phyloP scores from a whole-genome alignment of 164 flowering plant species.

The Stephania cephalantha region DNA sequence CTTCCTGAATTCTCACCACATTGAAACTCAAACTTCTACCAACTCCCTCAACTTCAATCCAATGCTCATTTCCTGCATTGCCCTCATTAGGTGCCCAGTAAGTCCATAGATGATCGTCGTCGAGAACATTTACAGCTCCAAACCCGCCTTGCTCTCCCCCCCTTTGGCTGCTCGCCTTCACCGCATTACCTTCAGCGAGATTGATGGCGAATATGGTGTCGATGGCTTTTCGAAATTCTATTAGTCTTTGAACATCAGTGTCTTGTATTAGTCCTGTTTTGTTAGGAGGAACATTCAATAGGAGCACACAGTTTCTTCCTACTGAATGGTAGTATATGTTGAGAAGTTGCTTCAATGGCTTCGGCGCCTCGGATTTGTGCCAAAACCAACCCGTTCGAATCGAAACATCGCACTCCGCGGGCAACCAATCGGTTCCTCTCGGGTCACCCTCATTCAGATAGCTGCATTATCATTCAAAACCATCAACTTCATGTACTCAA shows the following conservation, averaged over 20 bases:
- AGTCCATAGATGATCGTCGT: conserved; percentile 70
- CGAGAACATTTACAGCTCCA: conserved; percentile 54
- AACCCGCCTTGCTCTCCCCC: conserved; percentile 53
- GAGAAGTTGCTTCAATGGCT: conserved; percentile 52
- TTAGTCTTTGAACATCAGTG: conserved; percentile 43
- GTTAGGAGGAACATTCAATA: conserved; percentile 88
- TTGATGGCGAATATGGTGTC: conserved; percentile 53
- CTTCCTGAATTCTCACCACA: conserved; percentile 85
- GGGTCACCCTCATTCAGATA: conserved; percentile 70
- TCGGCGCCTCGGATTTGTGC: conserved; percentile 72
- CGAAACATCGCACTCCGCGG: conserved; percentile 90
- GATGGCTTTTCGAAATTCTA: conserved; percentile 49
- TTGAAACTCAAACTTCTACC: conserved; percentile 49
- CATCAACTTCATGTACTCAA: neutral
- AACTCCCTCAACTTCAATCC: conserved; percentile 55
- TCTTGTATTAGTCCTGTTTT: conserved; percentile 66
- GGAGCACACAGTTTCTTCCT: conserved; percentile 73
- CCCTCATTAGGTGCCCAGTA: conserved; percentile 76
- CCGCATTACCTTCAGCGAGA: conserved; percentile 35
- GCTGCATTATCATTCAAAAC: conserved; percentile 26
- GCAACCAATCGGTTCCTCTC: conserved; percentile 73
- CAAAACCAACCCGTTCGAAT: conserved; percentile 88
- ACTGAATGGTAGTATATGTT: conserved; percentile 85
- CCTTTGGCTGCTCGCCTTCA: conserved; percentile 69
- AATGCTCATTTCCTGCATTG: conserved; percentile 26